Base-by-base conservation (phyloP, 306 rosid species). In the Ormosia emarginata region DNA sequence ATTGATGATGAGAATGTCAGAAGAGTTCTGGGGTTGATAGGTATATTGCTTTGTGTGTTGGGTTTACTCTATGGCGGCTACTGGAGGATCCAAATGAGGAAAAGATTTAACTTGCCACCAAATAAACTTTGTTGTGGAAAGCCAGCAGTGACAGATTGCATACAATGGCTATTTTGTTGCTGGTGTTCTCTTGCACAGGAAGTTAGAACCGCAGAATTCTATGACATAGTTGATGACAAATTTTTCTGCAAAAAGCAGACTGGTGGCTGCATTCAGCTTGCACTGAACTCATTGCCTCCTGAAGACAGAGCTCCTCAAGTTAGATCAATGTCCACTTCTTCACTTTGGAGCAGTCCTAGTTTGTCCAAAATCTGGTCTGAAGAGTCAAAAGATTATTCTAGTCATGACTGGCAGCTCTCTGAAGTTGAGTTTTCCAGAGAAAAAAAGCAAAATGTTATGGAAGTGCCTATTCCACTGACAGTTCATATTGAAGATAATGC, bases 111-210 rank as follows among this genome's bases (percentile, higher is more conserved):
- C 41, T 74, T 87, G 77, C 88, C 87, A 0, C 68, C 81, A 4
- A 85, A 87, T 85, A 62, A 76, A 62, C 39, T 67, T 13, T 84
- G 82, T 47, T 83, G 87, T 69, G 88, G 87, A 57, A 84, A 82
- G 33, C 91, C 85, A 79, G 85, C 79, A 46, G 71, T 84, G 56
- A 79, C 80, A 37, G 90, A 90, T 71, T 90, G 83, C 75, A 73
- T 80, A 5, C 87, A 80, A 39, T 90, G 93, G 91, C 84, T 90
- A 53, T 87, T 83, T 32, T 90, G 93, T 43, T 90, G 89, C 58
- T 87, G 91, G 87, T 90, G 93, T 67, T 83, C 93, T 59, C 87
- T 89, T 59, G 91, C 91, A 58, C 93, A 89, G 76, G 93, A 89
- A 80, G 88, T 87, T 40, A 71, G 93, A 52, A 90, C 93, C 5